These are phyloP conservation scores for Orbilia brochopaga DNA, from an alignment of 2,329 filamentous ascomycete species.

Conservation along the genomic window DNA sequence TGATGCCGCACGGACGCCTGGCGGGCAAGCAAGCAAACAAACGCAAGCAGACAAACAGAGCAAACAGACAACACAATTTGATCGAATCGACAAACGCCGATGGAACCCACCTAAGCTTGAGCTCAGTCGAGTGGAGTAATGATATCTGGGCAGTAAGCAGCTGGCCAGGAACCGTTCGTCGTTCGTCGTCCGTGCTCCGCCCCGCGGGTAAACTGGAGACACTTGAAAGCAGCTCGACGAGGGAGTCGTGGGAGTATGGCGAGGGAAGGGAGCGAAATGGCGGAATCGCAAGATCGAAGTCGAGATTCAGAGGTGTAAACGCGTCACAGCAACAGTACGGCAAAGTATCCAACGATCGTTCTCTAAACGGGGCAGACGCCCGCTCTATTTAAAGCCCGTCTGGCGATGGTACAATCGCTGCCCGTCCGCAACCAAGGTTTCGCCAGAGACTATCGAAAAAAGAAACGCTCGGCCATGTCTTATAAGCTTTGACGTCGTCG, in stretches of 20 bases:
- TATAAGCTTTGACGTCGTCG: slow-evolving; percentile 46
- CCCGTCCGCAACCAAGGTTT: slow-evolving; percentile 33
- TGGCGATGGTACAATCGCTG: background rate
- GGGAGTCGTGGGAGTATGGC: background rate
- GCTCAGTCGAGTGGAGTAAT: no score
- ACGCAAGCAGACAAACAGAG: no score
- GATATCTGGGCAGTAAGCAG: no score
- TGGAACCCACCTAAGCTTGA: no score
- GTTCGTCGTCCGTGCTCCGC: background rate
- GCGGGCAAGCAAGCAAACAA: no score
- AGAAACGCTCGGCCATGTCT: background rate
- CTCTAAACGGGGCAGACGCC: slow-evolving; percentile 2
- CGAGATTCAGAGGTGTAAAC: slow-evolving; percentile 13
- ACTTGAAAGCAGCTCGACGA: background rate
- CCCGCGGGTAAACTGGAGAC: background rate
- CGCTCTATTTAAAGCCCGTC: slow-evolving; percentile 42
- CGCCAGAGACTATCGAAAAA: slow-evolving; percentile 13
- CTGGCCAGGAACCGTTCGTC: background rate
- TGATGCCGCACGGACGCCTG: no score
- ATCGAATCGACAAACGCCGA: no score
- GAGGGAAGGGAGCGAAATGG: slow-evolving; percentile 14
- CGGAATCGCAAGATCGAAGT: slow-evolving; percentile 34
- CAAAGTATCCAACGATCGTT: background rate
- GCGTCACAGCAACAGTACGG: slow-evolving; percentile 25
- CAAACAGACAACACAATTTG: no score